These are phyloP conservation scores for Taiwanofungus camphoratus DNA, from an alignment of 1,284 basidiomycete genomes.

Conservation along the genomic window DNA sequence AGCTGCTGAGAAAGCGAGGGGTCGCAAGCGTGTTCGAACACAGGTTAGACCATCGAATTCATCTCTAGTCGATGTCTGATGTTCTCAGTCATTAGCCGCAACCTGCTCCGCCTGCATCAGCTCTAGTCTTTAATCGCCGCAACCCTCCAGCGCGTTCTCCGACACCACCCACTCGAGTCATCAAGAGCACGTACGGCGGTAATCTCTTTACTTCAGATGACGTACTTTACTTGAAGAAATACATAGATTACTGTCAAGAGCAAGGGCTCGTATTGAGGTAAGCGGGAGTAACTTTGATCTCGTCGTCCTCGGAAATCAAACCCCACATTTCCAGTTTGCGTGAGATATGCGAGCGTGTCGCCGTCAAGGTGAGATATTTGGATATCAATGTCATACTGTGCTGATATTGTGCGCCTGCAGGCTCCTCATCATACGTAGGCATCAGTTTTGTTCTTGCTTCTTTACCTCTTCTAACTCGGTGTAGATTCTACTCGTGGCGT, in stretches of 20 bases:
- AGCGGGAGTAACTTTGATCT: constrained; percentile 3
- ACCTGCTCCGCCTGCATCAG: constrained; percentile 57
- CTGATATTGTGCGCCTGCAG: constrained; percentile 28
- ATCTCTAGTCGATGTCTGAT: constrained; percentile 11
- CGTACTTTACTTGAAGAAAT: constrained; percentile 71
- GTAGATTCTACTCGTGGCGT: constrained; percentile 81
- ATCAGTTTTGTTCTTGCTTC: not conserved
- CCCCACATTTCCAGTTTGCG: constrained; percentile 44
- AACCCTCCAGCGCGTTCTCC: constrained; percentile 71
- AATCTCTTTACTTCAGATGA: constrained; percentile 80
- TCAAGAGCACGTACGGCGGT: constrained; percentile 81
- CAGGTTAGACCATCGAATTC: constrained; percentile 34
- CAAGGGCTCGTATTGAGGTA: constrained; percentile 75
- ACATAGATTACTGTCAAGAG: constrained; percentile 81
- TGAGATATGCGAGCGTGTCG: constrained; percentile 79
- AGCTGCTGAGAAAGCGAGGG: constrained; percentile 38
- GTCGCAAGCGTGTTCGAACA: constrained; percentile 57
- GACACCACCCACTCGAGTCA: constrained; percentile 71
- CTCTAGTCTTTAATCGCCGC: constrained; percentile 54
- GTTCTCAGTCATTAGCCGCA: constrained; percentile 32
- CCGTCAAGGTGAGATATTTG: constrained; percentile 52
- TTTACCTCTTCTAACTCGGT: constrained; percentile 5
- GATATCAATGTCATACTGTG: not conserved
- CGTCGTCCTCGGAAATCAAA: not conserved
- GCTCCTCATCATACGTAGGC: constrained; percentile 79